Conservation (phyloP, 1,139 yeast species). For the Waltiozyma sp. region DNA sequence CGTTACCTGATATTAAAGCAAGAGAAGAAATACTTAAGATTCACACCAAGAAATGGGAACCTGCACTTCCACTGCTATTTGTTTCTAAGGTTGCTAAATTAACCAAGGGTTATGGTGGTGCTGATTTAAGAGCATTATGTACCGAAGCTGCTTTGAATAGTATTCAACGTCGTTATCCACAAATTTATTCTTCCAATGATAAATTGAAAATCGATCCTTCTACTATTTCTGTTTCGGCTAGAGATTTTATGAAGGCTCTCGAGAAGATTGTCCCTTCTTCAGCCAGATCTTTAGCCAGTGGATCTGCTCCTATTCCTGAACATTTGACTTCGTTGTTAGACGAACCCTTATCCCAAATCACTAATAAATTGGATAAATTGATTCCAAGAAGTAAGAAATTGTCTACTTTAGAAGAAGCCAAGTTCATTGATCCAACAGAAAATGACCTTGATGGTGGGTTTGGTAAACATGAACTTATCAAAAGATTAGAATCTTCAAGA, state of each 20-base stretch:
- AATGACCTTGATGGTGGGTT: constrained; percentile 59
- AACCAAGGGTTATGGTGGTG: constrained; percentile 98
- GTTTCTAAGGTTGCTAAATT: constrained; percentile 59
- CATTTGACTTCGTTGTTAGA: constrained; percentile 54
- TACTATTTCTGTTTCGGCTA: constrained; percentile 64
- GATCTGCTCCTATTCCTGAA: constrained; percentile 72
- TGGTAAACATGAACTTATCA: constrained; percentile 50
- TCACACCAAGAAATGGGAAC: constrained; percentile 86
- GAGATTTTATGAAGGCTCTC: constrained; percentile 79
- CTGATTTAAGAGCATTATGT: constrained; percentile 87
- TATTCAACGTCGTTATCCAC: constrained; percentile 89
- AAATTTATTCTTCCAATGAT: constrained; percentile 69
- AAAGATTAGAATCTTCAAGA: constrained; percentile 50
- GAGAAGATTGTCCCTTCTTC: constrained; percentile 89
- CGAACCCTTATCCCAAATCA: constrained; percentile 36
- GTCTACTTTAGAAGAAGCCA: constrained; percentile 60
- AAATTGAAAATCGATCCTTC: constrained; percentile 67
- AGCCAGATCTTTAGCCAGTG: constrained; percentile 69
- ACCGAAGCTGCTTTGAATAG: constrained; percentile 92
- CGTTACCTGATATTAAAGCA: constrained; percentile 77
- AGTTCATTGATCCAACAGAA: constrained; percentile 48
- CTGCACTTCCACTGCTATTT: constrained; percentile 50
- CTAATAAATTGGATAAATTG: constrained; percentile 39
- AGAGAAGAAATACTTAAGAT: constrained; percentile 69
- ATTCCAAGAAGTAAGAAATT: constrained; percentile 54